Evolutionary conservation across 768 basidiomycete species (phyloP).

Genomic region (Macrolepiota fuliginosa): DNA sequence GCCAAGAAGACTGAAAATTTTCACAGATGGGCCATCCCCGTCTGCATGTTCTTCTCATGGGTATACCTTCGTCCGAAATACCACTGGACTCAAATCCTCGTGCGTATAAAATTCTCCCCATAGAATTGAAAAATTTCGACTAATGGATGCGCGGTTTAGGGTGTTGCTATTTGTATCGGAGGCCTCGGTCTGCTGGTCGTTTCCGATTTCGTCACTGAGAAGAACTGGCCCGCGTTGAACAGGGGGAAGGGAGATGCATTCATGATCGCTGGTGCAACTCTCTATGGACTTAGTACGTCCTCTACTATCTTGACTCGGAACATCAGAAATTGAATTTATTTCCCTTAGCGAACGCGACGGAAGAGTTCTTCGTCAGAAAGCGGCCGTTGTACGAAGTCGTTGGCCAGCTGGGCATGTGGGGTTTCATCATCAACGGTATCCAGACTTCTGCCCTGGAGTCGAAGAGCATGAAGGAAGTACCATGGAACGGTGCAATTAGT

Average conservation of each 20-base stretch:
- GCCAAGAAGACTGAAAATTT: constrained; percentile 5
- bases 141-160: constrained; percentile 35
- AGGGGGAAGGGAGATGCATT: constrained; percentile 81
- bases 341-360: constrained; percentile 74
- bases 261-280: constrained; percentile 82
- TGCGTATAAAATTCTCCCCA: constrained; percentile 26
- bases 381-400: constrained; percentile 85
- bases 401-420: constrained; percentile 86
- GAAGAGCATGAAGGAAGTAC: constrained; percentile 55
- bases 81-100: constrained; percentile 81
- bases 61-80: constrained; percentile 78
- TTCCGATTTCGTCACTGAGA: constrained; percentile 75
- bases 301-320: not conserved
- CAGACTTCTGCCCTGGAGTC: constrained; percentile 79
- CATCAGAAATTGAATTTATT: not conserved
- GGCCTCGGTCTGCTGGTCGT: constrained; percentile 80
- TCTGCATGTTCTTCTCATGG: constrained; percentile 82
- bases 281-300: constrained; percentile 81
- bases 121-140: not conserved
- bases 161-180: constrained; percentile 67
- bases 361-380: constrained; percentile 81
- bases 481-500: constrained; percentile 76
- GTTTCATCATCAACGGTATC: constrained; percentile 73
- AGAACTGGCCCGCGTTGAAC: constrained; percentile 63
- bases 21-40: constrained; percentile 81